Percentiles rank a stretch among this genome's conserved stretches.
Evolutionary conservation across 192 early-diverging fungal species (phyloP).

Genomic region (Thamnidium elegans): DNA sequence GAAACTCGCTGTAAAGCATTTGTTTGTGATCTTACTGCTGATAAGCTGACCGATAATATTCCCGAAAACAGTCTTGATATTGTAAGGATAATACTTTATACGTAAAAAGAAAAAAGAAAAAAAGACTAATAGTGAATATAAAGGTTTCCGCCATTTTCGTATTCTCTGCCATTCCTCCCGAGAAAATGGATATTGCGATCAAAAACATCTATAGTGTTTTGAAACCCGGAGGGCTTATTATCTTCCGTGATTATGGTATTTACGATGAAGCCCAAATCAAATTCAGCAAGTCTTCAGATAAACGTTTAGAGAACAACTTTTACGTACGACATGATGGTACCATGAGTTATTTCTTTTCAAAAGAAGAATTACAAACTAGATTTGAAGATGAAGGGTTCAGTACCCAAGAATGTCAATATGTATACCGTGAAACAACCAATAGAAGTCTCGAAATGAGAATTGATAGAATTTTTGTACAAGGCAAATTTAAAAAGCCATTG

Average conservation of each 20-base stretch:
- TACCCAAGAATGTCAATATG: constrained; percentile 57
- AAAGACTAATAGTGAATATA: neutral
- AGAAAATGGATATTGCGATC: constrained; percentile 76
- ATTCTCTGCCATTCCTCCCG: constrained; percentile 89
- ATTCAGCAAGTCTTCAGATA: constrained; percentile 65
- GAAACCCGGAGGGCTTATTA: constrained; percentile 83
- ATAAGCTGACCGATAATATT: constrained; percentile 64
- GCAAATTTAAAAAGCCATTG: constrained; percentile 61
- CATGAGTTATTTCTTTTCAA: constrained; percentile 88
- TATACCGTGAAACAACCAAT: constrained; percentile 69
- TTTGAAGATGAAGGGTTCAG: constrained; percentile 67
- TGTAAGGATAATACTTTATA: constrained; percentile 31
- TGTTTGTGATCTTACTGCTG: constrained; percentile 90
- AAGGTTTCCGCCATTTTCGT: constrained; percentile 87
- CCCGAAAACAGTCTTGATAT: constrained; percentile 82
- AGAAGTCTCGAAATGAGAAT: constrained; percentile 60
- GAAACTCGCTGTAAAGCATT: constrained; percentile 81
- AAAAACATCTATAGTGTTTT: constrained; percentile 72
- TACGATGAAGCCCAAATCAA: constrained; percentile 97
- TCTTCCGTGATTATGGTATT: constrained; percentile 95
- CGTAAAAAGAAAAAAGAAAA: neutral
- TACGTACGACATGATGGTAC: constrained; percentile 98
- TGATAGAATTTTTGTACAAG: constrained; percentile 74
- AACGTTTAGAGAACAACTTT: constrained; percentile 87
- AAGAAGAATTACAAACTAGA: constrained; percentile 51